phyloP scores from a whole-genome alignment of 2,329 filamentous ascomycete species.

The Penicillium sumatraense region DNA sequence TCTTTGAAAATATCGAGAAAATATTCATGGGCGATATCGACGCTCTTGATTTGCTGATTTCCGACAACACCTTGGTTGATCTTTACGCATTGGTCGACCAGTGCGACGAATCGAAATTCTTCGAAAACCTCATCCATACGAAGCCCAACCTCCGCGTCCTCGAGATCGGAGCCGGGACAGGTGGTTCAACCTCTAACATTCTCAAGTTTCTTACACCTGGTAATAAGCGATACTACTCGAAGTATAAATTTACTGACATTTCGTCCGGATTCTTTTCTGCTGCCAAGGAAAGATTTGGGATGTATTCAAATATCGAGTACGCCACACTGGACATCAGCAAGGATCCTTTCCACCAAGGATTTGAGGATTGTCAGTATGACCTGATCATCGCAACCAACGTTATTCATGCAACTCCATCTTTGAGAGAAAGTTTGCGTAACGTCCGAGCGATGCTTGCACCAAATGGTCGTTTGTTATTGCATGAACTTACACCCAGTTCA shows the following conservation, averaged over 20 bases:
- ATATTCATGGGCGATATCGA: conserved; percentile 20
- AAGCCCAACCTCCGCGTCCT: conserved; percentile 29
- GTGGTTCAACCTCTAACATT: conserved; percentile 27
- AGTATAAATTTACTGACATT: conserved; percentile 37
- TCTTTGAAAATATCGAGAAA: conserved; percentile 7
- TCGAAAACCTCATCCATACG: conserved; percentile 23
- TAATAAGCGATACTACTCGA: conserved; percentile 19
- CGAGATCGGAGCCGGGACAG: conserved; percentile 36
- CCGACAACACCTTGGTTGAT: conserved; percentile 15
- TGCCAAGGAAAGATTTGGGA: conserved; percentile 28
- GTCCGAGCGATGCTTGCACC: conserved; percentile 38
- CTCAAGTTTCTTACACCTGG: conserved; percentile 15
- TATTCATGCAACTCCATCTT: conserved; percentile 25
- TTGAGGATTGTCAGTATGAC: conserved; percentile 34
- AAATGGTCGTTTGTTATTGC: conserved; percentile 52
- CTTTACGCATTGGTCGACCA: conserved; percentile 15
- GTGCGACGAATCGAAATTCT: conserved; percentile 15
- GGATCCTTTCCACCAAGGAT: conserved; percentile 35
- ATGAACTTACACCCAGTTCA: conserved; percentile 41
- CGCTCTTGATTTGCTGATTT: conserved; percentile 22
- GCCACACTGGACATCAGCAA: conserved; percentile 35
- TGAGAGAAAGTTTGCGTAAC: conserved; percentile 31
- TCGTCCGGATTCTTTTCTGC: conserved; percentile 34
- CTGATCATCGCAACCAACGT: conserved; percentile 41
- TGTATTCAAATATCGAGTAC: conserved; percentile 32